Percentiles rank a stretch among this genome's conserved stretches.
Conservation (phyloP, 2,329 filamentous ascomycete genomes). For the Ciborinia camelliae region DNA sequence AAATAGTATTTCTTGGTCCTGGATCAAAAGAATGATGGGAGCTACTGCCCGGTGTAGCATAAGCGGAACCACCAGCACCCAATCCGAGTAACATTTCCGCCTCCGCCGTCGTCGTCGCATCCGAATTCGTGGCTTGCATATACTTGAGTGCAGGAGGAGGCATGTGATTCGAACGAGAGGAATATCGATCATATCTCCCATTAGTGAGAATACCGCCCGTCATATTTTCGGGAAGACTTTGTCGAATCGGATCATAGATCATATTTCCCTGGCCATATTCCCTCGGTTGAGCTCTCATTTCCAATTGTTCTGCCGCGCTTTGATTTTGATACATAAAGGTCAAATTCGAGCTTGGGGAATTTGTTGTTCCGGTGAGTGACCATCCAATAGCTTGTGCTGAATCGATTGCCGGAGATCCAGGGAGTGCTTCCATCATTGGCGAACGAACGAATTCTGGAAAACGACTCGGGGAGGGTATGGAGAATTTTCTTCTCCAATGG, state of each 20-base stretch:
- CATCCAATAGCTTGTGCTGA: constrained; percentile 66
- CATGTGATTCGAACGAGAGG: constrained; percentile 28
- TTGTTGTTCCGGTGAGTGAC: constrained; percentile 83
- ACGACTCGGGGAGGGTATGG: constrained; percentile 23
- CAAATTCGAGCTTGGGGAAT: constrained; percentile 79
- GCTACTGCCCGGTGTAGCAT: constrained; percentile 21
- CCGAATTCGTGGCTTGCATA: constrained; percentile 32
- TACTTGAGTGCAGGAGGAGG: constrained; percentile 37
- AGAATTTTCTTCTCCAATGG: constrained; percentile 34
- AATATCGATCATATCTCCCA: constrained; percentile 24
- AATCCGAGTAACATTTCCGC: constrained; percentile 49
- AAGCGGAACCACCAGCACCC: constrained; percentile 44
- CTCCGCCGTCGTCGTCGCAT: constrained; percentile 43
- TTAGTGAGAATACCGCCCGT: constrained; percentile 45
- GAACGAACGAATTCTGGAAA: constrained; percentile 40
- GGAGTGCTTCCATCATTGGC: constrained; percentile 42
- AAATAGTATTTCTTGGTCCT: constrained; percentile 16
- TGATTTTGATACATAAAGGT: constrained; percentile 64
- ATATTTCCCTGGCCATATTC: constrained; percentile 51
- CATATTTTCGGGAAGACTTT: constrained; percentile 49
- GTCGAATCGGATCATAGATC: constrained; percentile 58
- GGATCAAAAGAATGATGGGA: constrained; percentile 24
- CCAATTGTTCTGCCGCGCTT: constrained; percentile 24
- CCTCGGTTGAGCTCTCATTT: constrained; percentile 40
- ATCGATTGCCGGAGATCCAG: constrained; percentile 45